Percentiles rank a stretch among this genome's conserved stretches.
phyloP scores from a whole-genome alignment of 495 filamentous ascomycete genomes.

The Penicillium egyptiacum region DNA sequence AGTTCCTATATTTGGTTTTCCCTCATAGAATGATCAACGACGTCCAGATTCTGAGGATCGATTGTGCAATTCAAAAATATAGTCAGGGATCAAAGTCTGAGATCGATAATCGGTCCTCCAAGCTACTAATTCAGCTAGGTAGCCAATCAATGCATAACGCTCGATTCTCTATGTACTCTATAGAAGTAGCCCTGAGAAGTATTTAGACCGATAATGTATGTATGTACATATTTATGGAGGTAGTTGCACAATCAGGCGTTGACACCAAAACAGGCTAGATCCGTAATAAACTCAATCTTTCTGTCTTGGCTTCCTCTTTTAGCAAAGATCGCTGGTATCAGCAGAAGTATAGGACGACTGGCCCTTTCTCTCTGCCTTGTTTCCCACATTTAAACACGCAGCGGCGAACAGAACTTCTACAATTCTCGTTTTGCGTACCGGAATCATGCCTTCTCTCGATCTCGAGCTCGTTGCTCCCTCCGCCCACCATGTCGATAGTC shows the following conservation, averaged over 20 bases:
- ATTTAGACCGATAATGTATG: background rate
- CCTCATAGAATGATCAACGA: too few species aligned
- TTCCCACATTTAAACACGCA: background rate
- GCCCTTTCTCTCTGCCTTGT: background rate
- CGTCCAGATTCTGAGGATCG: too few species aligned
- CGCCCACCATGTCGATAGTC: background rate
- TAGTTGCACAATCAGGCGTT: background rate
- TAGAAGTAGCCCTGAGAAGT: too few species aligned
- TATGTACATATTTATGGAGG: background rate
- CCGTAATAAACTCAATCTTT: background rate
- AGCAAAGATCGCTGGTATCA: background rate
- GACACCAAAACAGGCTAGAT: background rate
- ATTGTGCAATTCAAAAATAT: too few species aligned
- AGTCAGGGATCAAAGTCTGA: too few species aligned
- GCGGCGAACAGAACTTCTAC: background rate
- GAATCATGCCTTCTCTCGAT: background rate
- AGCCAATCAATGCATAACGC: too few species aligned
- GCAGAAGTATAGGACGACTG: background rate
- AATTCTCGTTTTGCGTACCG: background rate
- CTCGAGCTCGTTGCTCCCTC: background rate
- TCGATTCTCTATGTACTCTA: too few species aligned
- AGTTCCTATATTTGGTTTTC: too few species aligned
- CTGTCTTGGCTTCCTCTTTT: slow-evolving; percentile 1
- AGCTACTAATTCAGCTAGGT: too few species aligned
- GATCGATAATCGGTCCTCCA: too few species aligned